Base-by-base conservation (phyloP, 2,329 filamentous ascomycete species). In the Fusarium denticulatum region DNA sequence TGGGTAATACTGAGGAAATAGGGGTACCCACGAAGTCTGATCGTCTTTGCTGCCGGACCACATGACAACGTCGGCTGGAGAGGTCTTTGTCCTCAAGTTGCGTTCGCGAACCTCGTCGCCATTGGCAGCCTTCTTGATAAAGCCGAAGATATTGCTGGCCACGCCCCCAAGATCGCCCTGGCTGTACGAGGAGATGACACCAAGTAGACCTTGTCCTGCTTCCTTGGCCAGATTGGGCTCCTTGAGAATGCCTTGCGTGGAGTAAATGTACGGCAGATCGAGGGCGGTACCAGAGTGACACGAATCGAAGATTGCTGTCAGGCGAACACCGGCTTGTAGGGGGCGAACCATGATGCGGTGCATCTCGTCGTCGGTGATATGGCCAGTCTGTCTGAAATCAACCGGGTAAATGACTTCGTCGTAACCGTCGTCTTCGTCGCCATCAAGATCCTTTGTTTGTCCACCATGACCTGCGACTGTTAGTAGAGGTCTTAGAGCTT, bases 11-110 rank as follows among this genome's bases (percentile, higher is more conserved):
- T 74, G 70, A 73, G 71, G 66, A 75, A 80, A 70, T 66, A 75
- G 80, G 72, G 67, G 73, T 78, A 91, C 92, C 85, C 86, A 94
- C 91, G 93, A 95, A 78, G 96, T 99, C 85, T 99, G 96, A 76
- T 93, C 91, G 80, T 98, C 96, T 83, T 98, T 98, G 86, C 94
- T 97, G 64, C 96, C 96, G 61, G 94, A 97, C 90, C 95, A 96
- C 94, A 98, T 98, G 81, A 98, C 89, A 49, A 99, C 96, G 82
- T 98, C 96, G 49, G 96, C 96, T 4, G 95, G 93, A 53, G 93
- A 96, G 16, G 96, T 98, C 87, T 97, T 98, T 46, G 96, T 98
- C 75, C 92, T 88, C 74, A 95, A 85, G 56, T 95, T 91, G 79
- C 92, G 92, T 84, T 95, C 89, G 82, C 95, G 92, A 12, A 92